phyloP scores from a whole-genome alignment of 1,139 yeast genomes.

The Zygosaccharomyces pseudobailii region DNA sequence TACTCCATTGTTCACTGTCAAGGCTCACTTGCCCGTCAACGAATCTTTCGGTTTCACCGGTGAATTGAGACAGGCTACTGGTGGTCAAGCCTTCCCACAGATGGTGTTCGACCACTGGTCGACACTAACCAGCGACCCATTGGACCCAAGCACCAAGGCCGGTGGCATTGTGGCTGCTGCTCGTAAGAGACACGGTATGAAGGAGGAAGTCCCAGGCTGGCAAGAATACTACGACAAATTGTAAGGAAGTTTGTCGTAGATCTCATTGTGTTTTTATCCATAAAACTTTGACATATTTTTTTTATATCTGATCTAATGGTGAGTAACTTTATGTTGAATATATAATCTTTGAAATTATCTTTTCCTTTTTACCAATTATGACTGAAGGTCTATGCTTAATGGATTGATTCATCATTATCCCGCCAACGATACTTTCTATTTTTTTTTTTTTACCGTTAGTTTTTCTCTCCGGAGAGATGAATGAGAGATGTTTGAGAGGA shows the following conservation, averaged over 20 bases:
- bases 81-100: conserved; percentile 99
- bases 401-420: neutral
- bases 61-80: conserved; percentile 99
- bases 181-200: conserved; percentile 97
- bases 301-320: conserved; percentile 1
- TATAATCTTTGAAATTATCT: neutral
- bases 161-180: conserved; percentile 86
- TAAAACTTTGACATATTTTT: neutral
- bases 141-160: conserved; percentile 89
- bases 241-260: conserved; percentile 41
- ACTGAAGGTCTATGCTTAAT: too few relatives aligned
- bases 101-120: conserved; percentile 99
- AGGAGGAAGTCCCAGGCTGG: conserved; percentile 97
- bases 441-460: neutral
- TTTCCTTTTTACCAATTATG: neutral
- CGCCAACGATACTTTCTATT: neutral
- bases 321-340: neutral
- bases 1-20: conserved; percentile 98
- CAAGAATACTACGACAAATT: conserved; percentile 99
- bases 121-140: conserved; percentile 83
- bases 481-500: neutral
- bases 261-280: conserved; percentile 1
- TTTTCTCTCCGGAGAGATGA: neutral
- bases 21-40: conserved; percentile 99
- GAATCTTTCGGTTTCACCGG: conserved; percentile 99